These are phyloP conservation scores for Plenodomus tracheiphilus DNA, from an alignment of 2,329 filamentous ascomycete genomes.

Conservation along the genomic window DNA sequence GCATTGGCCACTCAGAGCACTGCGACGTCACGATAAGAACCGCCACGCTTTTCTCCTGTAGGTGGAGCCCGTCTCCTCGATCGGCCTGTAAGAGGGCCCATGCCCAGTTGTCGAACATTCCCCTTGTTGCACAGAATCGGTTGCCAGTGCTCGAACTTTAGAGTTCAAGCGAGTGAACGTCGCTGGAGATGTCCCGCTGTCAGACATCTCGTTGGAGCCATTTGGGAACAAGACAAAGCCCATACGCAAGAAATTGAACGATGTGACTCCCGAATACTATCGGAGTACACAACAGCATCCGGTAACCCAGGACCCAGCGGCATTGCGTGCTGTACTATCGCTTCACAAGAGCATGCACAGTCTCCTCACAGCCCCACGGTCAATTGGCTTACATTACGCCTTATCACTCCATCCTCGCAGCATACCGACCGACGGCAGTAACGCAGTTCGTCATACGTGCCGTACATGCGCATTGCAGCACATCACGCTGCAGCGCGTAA, in stretches of 20 bases:
- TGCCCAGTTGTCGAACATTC: not conserved
- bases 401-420: conserved; percentile 7
- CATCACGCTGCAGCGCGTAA: conserved; percentile 6
- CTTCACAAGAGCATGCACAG: too few relatives aligned
- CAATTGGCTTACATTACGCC: conserved; percentile 5
- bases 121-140: not conserved
- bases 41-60: conserved; percentile 13
- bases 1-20: conserved; percentile 16
- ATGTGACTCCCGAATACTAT: not conserved
- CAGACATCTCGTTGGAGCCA: too few relatives aligned
- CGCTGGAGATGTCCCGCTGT: too few relatives aligned
- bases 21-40: conserved; percentile 6
- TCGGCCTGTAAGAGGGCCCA: not conserved
- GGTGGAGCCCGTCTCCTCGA: conserved; percentile 1
- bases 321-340: conserved; percentile 5
- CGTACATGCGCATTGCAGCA: conserved; percentile 7
- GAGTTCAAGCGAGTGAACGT: too few relatives aligned
- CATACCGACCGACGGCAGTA: conserved; percentile 6
- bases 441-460: conserved; percentile 14
- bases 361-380: not conserved
- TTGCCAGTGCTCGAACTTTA: not conserved
- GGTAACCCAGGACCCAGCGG: too few relatives aligned
- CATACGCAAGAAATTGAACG: not conserved
- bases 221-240: too few relatives aligned
- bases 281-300: too few relatives aligned